Evolutionary conservation across 805 yeast genomes (phyloP).

Genomic region (Jamesozyma gamospora): DNA sequence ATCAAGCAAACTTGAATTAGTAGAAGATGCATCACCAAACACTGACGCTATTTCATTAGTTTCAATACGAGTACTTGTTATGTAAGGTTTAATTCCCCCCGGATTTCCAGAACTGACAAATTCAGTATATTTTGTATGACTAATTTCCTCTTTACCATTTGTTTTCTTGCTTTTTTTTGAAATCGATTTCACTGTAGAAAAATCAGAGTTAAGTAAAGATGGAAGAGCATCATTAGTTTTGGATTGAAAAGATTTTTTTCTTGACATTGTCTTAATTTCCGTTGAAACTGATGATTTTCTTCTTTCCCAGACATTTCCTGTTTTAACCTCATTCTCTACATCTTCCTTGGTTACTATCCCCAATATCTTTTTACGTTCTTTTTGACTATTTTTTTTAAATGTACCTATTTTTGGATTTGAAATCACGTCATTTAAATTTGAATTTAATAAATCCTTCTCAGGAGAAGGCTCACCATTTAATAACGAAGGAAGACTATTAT

Average conservation of each 20-base stretch:
- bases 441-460: background rate
- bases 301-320: constrained; percentile 19
- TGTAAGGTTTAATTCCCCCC: constrained; percentile 14
- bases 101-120: constrained; percentile 18
- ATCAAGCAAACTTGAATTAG: constrained; percentile 29
- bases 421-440: background rate
- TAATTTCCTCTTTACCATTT: background rate
- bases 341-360: background rate
- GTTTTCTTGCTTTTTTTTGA: constrained; percentile 3
- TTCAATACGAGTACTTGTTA: constrained; percentile 3
- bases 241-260: background rate
- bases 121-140: constrained; percentile 7
- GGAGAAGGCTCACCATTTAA: background rate
- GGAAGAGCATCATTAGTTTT: constrained; percentile 11
- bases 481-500: constrained; percentile 1
- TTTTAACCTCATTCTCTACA: background rate
- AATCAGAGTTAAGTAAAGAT: constrained; percentile 11
- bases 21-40: constrained; percentile 2
- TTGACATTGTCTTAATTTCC: background rate
- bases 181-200: background rate
- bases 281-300: background rate
- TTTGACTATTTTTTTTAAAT: constrained; percentile 24
- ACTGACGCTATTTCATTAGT: constrained; percentile 7
- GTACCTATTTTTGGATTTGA: constrained; percentile 9
- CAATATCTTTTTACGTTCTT: constrained; percentile 16